Base-by-base conservation (phyloP, 768 basidiomycete genomes). In the Psilocybe cubensis region DNA sequence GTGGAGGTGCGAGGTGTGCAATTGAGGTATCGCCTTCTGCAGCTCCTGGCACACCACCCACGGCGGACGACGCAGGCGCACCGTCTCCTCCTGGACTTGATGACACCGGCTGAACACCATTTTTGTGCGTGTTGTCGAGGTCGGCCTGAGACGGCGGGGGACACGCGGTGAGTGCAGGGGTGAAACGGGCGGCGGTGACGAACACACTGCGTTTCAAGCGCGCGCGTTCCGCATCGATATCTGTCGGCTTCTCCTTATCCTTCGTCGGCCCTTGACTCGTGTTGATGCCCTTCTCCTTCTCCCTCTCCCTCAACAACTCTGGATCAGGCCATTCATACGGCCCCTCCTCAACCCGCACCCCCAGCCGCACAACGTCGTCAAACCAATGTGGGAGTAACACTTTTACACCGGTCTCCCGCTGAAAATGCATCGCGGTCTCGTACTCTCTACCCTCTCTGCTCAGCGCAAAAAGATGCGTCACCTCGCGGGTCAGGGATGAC, bases 351-450 rank as follows among this genome's bases (percentile, higher is more conserved):
- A 91, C 72, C 11, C 80, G 70, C 20, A 75, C 64, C 3, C 84
- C 85, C 12, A 92, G 74, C 12, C 83, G 78, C 21, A 90, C 79
- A 2, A 81, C 80, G 62, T 94, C 92, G 63, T 95, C 91, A 58
- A 95, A 95, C 94, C 95, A 97, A 60, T 95, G 92, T 0, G 94
- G 95, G 0, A 94, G 79, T n/a, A 97, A 66, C 9, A 94, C 76
- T 48, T 80, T 83, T 64, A 95, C 82, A 8, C 77, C 72, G 0
- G 85, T 86, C 46, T 80, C 73, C 3, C 81, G 70, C 49, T 84
- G 80, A 69, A 82, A 86, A 60, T 88, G 83, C 61, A 88, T 74
- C 3, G 81, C 82, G 1, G 76, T 77, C 8, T 68, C 63, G 55
- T 83, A 86, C 67, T 86, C 87, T 25, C 76, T 69, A 4, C 84